Conservation (phyloP, 345 rosid genomes). For the Moricandia arvensis region DNA sequence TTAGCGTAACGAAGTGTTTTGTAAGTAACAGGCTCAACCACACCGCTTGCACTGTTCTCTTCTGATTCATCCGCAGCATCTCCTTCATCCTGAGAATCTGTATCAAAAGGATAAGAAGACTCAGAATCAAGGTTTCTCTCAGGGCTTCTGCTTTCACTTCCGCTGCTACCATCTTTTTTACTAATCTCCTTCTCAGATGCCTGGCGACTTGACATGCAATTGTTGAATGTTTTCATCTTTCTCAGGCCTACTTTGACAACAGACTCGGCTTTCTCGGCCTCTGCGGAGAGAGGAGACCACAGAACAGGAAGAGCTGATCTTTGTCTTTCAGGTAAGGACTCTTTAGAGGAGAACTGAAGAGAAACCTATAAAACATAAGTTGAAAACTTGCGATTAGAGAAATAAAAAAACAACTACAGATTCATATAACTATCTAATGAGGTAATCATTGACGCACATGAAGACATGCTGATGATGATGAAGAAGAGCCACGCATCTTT, state of each 20-base stretch:
- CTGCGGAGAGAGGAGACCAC: conserved; percentile 53
- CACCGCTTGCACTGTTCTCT: conserved; percentile 47
- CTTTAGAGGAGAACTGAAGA: conserved; percentile 40
- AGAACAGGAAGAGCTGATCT: conserved; percentile 42
- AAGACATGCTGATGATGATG: conserved; percentile 33
- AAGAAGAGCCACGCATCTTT: conserved; percentile 33
- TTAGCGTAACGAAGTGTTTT: conserved; percentile 82
- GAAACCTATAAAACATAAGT: conserved; percentile 43
- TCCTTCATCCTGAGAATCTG: conserved; percentile 69
- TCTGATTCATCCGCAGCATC: conserved; percentile 80
- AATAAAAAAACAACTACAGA: neutral
- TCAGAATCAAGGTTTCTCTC: conserved; percentile 74
- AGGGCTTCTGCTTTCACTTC: conserved; percentile 58
- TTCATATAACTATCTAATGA: neutral
- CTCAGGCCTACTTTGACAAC: conserved; percentile 87
- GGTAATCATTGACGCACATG: conserved; percentile 24
- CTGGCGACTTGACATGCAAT: conserved; percentile 63
- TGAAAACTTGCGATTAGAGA: conserved; percentile 24
- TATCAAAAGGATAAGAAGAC: conserved; percentile 71
- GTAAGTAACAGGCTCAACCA: conserved; percentile 71
- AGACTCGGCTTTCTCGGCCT: conserved; percentile 75
- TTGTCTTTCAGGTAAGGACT: conserved; percentile 31
- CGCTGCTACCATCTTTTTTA: conserved; percentile 44
- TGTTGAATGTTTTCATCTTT: conserved; percentile 76
- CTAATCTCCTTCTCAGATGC: conserved; percentile 45